A percentile compares a stretch with the other conserved stretches of the same genome.
Conservation (phyloP, 257 asterid genomes). For the Eucommia ulmoides region DNA sequence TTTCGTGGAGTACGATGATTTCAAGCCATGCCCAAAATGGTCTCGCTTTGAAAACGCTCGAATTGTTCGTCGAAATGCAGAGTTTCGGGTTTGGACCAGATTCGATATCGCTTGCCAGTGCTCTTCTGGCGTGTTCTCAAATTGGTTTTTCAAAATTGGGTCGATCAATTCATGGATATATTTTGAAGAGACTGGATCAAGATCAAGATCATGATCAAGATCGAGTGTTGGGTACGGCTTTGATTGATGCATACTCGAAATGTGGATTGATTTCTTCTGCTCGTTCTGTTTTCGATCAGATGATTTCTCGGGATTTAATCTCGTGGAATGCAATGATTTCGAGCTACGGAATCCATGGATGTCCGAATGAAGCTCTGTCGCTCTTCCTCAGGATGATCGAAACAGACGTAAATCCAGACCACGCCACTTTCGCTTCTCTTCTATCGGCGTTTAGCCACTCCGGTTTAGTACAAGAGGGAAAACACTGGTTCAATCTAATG, state of each 20-base stretch:
- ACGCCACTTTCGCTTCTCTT: slow-evolving; percentile 17
- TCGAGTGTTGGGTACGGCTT: slow-evolving; percentile 12
- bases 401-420: slow-evolving; percentile 13
- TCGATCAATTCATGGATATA: slow-evolving; percentile 19
- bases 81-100: slow-evolving; percentile 17
- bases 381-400: slow-evolving; percentile 7
- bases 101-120: slow-evolving; percentile 12
- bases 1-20: slow-evolving; percentile 22
- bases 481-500: slow-evolving; percentile 9
- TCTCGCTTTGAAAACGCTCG: slow-evolving; percentile 17
- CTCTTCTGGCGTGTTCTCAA: slow-evolving; percentile 17
- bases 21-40: slow-evolving; percentile 20
- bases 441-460: slow-evolving; percentile 20
- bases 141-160: slow-evolving; percentile 13
- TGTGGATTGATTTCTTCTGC: slow-evolving; percentile 16
- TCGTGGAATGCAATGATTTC: slow-evolving; percentile 20
- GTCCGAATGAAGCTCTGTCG: slow-evolving; percentile 14
- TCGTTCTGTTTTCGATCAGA: slow-evolving; percentile 6
- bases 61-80: slow-evolving; percentile 21
- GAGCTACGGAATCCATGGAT: slow-evolving; percentile 21
- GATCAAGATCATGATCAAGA: slow-evolving; percentile 11
- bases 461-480: slow-evolving; percentile 12
- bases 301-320: slow-evolving; percentile 8
- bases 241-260: slow-evolving; percentile 23
- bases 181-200: too few species aligned